phyloP scores from a whole-genome alignment of 331 rosid genomes.

The Stylosanthes scabra region DNA sequence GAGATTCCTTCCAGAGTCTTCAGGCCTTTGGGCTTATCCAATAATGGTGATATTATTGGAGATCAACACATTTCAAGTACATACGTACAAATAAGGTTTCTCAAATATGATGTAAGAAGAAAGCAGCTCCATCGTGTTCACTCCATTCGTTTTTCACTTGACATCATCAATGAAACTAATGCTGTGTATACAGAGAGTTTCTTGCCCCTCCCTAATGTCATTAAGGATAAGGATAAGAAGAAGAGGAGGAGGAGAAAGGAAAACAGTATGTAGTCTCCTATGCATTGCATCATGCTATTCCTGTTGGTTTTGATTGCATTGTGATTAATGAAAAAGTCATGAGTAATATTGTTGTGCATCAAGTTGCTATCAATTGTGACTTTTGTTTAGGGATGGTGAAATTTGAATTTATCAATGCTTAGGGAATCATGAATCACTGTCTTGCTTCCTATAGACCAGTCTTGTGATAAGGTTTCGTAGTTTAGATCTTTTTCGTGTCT shows the following conservation, averaged over 20 bases:
- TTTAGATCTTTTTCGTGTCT: too few relatives aligned
- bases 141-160: not conserved
- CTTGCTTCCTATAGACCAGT: not conserved
- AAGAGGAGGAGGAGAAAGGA: too few relatives aligned
- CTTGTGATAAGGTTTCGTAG: too few relatives aligned
- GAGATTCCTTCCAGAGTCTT: not conserved
- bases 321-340: not conserved
- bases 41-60: not conserved
- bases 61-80: too few relatives aligned
- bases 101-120: not conserved
- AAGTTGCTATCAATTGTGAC: not conserved
- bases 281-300: not conserved
- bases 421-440: not conserved
- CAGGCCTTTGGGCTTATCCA: not conserved
- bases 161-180: not conserved
- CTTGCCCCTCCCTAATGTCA: not conserved
- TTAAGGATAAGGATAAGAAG: not conserved
- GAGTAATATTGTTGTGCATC: not conserved
- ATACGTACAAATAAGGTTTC: not conserved
- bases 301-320: not conserved
- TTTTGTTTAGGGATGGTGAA: not conserved
- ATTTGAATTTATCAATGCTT: not conserved
- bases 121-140: not conserved
- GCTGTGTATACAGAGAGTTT: not conserved
- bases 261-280: not conserved